Percentiles rank a stretch among this genome's conserved stretches.
Conservation (phyloP, 495 filamentous ascomycete species). For the Penicillium lagena region DNA sequence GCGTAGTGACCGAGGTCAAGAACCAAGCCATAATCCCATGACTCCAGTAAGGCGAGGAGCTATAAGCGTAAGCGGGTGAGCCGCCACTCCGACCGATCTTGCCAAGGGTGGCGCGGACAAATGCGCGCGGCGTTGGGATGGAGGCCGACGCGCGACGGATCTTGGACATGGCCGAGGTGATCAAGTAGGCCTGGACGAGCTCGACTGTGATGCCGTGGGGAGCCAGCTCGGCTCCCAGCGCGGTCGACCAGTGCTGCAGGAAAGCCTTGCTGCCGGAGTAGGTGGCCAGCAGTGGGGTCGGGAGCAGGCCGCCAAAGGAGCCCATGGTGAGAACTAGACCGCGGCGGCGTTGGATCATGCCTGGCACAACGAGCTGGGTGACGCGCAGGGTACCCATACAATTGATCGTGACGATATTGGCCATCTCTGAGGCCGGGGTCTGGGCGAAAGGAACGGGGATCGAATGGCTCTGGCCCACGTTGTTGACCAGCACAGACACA, state of each 20-base stretch:
- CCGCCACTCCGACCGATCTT: slow-evolving; percentile 79
- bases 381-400: slow-evolving; percentile 80
- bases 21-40: slow-evolving; percentile 87
- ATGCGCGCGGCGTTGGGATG: slow-evolving; percentile 75
- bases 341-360: slow-evolving; percentile 73
- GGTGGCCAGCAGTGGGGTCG: slow-evolving; percentile 88
- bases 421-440: slow-evolving; percentile 71
- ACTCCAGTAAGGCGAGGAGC: slow-evolving; percentile 87
- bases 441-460: slow-evolving; percentile 86
- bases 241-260: slow-evolving; percentile 90
- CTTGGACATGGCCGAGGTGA: slow-evolving; percentile 95
- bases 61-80: slow-evolving; percentile 66
- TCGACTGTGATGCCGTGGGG: slow-evolving; percentile 76
- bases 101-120: slow-evolving; percentile 69
- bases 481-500: slow-evolving; percentile 88
- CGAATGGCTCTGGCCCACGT: slow-evolving; percentile 88
- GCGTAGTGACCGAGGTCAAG: slow-evolving; percentile 62
- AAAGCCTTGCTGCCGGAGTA: slow-evolving; percentile 99
- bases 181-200: slow-evolving; percentile 82
- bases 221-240: slow-evolving; percentile 77
- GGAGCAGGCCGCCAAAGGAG: slow-evolving; percentile 83
- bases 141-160: slow-evolving; percentile 66
- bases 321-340: slow-evolving; percentile 97
- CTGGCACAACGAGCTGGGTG: slow-evolving; percentile 77
- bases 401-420: slow-evolving; percentile 90